Evolutionary conservation across 805 yeast genomes (phyloP).

Genomic region (Ogataea nakhonphanomensis): DNA sequence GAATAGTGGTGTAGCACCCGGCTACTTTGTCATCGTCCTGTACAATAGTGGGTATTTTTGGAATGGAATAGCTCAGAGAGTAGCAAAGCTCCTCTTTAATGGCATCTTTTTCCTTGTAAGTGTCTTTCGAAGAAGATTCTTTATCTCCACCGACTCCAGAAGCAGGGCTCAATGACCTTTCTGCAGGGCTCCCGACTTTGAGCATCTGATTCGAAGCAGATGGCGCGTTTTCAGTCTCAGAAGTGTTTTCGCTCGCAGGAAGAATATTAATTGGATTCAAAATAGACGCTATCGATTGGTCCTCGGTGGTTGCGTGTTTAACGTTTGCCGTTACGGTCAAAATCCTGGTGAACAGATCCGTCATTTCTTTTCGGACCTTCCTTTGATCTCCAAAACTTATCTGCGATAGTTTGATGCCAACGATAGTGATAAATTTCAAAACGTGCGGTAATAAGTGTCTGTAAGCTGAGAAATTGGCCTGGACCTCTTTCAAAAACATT

Average conservation of each 20-base stretch:
- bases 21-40: conserved; percentile 62
- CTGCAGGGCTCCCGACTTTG: neutral
- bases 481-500: conserved; percentile 57
- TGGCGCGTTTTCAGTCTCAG: no score
- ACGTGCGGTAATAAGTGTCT: conserved; percentile 49
- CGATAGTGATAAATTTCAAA: conserved; percentile 47
- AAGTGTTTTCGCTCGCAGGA: conserved; percentile 15
- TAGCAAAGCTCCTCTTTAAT: conserved; percentile 43
- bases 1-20: conserved; percentile 46
- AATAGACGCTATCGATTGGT: conserved; percentile 16
- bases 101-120: conserved; percentile 18
- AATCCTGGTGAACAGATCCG: conserved; percentile 27
- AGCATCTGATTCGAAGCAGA: no score
- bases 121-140: conserved; percentile 17
- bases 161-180: neutral
- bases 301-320: conserved; percentile 20
- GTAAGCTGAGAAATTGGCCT: conserved; percentile 45
- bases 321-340: conserved; percentile 24
- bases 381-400: conserved; percentile 61
- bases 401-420: conserved; percentile 54
- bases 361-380: conserved; percentile 52
- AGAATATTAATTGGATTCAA: conserved; percentile 25
- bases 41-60: conserved; percentile 40
- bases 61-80: conserved; percentile 39
- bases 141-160: conserved; percentile 4